Percentiles rank a stretch among this genome's conserved stretches.
phyloP scores from a whole-genome alignment of 1,139 yeast species.

The Kazachstania sp. region DNA sequence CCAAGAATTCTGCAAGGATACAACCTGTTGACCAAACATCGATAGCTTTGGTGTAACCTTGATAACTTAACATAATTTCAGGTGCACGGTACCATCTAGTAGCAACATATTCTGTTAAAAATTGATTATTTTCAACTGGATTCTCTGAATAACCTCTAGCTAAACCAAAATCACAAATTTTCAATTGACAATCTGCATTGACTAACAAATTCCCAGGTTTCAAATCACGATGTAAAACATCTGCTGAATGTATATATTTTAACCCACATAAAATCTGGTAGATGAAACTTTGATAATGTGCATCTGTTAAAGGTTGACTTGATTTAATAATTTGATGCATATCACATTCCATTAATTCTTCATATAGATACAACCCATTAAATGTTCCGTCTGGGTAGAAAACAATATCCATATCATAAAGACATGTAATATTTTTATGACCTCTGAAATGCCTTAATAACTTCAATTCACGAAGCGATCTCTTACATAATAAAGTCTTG shows the following conservation, averaged over 20 bases:
- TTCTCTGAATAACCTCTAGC: slow-evolving; percentile 88
- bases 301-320: slow-evolving; percentile 89
- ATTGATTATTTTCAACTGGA: slow-evolving; percentile 83
- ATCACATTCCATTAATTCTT: slow-evolving; percentile 96
- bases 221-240: slow-evolving; percentile 87
- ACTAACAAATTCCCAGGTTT: slow-evolving; percentile 91
- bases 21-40: slow-evolving; percentile 98
- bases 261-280: slow-evolving; percentile 90
- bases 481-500: slow-evolving; percentile 78
- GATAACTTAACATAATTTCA: slow-evolving; percentile 89
- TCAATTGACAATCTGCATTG: slow-evolving; percentile 92
- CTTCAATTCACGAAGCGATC: slow-evolving; percentile 85
- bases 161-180: slow-evolving; percentile 93
- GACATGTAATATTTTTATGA: slow-evolving; percentile 85
- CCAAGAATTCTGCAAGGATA: slow-evolving; percentile 84
- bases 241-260: slow-evolving; percentile 92
- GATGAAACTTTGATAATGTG: slow-evolving; percentile 86
- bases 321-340: slow-evolving; percentile 95
- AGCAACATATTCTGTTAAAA: slow-evolving; percentile 93
- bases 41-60: slow-evolving; percentile 90
- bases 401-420: slow-evolving; percentile 88
- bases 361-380: slow-evolving; percentile 86
- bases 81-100: slow-evolving; percentile 99
- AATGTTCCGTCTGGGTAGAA: slow-evolving; percentile 46
- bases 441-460: slow-evolving; percentile 87